Percentiles rank a stretch among this genome's conserved stretches.
Evolutionary conservation across 208 protist genomes (phyloP).

Genomic region (Leishmania aethiopica): DNA sequence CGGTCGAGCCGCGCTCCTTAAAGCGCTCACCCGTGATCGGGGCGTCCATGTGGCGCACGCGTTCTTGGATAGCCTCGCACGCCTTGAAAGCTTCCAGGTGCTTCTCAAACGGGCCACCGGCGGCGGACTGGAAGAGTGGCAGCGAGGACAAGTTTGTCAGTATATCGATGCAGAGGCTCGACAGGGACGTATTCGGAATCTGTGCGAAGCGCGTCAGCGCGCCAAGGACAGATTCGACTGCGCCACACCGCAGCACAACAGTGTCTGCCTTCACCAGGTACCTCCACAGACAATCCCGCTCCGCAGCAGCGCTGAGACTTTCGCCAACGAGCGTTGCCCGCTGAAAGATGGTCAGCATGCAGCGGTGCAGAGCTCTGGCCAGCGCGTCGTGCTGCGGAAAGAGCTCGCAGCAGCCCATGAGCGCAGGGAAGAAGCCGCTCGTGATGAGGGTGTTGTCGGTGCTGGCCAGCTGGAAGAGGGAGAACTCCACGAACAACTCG

Average conservation of each 20-base stretch:
- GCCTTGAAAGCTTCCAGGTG: constrained; percentile 35
- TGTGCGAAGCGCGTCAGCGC: constrained; percentile 31
- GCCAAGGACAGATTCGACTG: constrained; percentile 22
- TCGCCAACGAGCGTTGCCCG: constrained; percentile 37
- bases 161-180: constrained; percentile 48
- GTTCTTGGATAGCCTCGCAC: constrained; percentile 29
- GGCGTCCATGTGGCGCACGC: constrained; percentile 44
- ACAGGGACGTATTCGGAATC: constrained; percentile 31
- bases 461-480: constrained; percentile 39
- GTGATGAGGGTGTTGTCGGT: constrained; percentile 48
- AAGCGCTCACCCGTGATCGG: constrained; percentile 57
- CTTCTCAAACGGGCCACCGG: constrained; percentile 28
- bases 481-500: constrained; percentile 65
- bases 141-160: constrained; percentile 33
- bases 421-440: constrained; percentile 47
- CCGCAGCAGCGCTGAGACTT: constrained; percentile 26
- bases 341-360: constrained; percentile 49
- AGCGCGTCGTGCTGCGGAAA: constrained; percentile 56
- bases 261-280: constrained; percentile 32
- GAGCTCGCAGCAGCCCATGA: constrained; percentile 43
- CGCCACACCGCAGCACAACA: constrained; percentile 4
- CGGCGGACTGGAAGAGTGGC: constrained; percentile 38
- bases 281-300: constrained; percentile 48
- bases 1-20: constrained; percentile 28
- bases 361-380: constrained; percentile 37